Evolutionary conservation across 2,329 filamentous ascomycete species (phyloP).

Genomic region (Penicillium sp.): DNA sequence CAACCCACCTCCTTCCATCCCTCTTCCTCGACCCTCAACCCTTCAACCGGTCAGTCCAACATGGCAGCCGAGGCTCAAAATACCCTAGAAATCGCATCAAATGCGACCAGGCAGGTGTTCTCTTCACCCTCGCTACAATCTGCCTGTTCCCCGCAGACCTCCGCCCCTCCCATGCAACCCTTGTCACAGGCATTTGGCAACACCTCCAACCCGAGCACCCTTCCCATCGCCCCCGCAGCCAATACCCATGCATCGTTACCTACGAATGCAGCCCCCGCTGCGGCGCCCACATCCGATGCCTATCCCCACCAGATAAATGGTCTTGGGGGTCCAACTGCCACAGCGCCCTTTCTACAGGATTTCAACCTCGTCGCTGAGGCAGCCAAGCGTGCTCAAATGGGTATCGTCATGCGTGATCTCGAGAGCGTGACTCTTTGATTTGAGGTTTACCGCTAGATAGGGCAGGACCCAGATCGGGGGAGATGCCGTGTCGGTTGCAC

Average conservation of each 20-base stretch:
- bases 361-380: conserved; percentile 88
- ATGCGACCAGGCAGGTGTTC: conserved; percentile 15
- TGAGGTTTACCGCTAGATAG: neutral
- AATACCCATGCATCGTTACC: conserved; percentile 10
- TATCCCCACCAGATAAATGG: conserved; percentile 30
- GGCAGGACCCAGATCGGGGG: conserved; percentile 11
- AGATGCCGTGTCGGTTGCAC: neutral
- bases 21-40: conserved; percentile 14
- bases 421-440: conserved; percentile 47
- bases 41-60: conserved; percentile 11
- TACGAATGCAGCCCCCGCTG: conserved; percentile 13
- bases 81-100: conserved; percentile 15
- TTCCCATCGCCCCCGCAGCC: conserved; percentile 16
- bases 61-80: conserved; percentile 12
- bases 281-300: conserved; percentile 8
- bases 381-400: conserved; percentile 88
- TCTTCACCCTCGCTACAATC: conserved; percentile 17
- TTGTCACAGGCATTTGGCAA: conserved; percentile 15
- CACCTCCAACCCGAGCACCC: conserved; percentile 4
- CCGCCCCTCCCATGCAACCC: conserved; percentile 18
- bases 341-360: conserved; percentile 69
- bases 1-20: conserved; percentile 11
- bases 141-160: conserved; percentile 12
- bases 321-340: conserved; percentile 42
- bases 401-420: conserved; percentile 81